phyloP scores from a whole-genome alignment of 1,139 yeast species.

The Chernovozyma sophiae-reginae region DNA sequence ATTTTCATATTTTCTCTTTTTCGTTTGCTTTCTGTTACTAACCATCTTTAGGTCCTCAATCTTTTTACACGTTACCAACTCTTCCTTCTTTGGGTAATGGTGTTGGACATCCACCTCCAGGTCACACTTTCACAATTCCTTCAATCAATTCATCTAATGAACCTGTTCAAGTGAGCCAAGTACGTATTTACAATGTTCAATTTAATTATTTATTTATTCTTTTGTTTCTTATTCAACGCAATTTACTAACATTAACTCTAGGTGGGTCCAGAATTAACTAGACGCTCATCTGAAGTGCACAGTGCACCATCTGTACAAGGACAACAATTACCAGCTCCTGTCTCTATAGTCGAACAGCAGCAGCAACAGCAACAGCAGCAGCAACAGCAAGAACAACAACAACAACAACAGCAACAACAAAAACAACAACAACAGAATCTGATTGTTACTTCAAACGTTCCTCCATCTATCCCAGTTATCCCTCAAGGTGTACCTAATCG shows the following conservation, averaged over 20 bases:
- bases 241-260: constrained; percentile 11
- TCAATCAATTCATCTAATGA: constrained; percentile 37
- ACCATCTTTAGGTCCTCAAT: constrained; percentile 38
- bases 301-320: not conserved
- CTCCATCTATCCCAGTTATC: constrained; percentile 14
- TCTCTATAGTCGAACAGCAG: constrained; percentile 12
- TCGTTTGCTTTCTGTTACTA: constrained; percentile 10
- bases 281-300: constrained; percentile 7
- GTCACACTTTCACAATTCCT: constrained; percentile 44
- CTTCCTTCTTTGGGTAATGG: constrained; percentile 49
- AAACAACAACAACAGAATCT: constrained; percentile 7
- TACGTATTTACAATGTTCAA: constrained; percentile 17
- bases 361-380: constrained; percentile 9
- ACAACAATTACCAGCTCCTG: constrained; percentile 19
- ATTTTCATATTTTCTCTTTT: not conserved
- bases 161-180: constrained; percentile 20
- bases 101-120: constrained; percentile 31
- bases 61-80: constrained; percentile 49
- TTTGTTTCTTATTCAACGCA: constrained; percentile 9
- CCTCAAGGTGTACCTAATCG: constrained; percentile 41
- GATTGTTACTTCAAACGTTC: constrained; percentile 9
- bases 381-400: constrained; percentile 10
- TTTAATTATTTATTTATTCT: constrained; percentile 7
- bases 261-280: constrained; percentile 2
- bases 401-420: constrained; percentile 8